Conservation (phyloP, 1,284 basidiomycete species). For the Xerocomus nothofagi region DNA sequence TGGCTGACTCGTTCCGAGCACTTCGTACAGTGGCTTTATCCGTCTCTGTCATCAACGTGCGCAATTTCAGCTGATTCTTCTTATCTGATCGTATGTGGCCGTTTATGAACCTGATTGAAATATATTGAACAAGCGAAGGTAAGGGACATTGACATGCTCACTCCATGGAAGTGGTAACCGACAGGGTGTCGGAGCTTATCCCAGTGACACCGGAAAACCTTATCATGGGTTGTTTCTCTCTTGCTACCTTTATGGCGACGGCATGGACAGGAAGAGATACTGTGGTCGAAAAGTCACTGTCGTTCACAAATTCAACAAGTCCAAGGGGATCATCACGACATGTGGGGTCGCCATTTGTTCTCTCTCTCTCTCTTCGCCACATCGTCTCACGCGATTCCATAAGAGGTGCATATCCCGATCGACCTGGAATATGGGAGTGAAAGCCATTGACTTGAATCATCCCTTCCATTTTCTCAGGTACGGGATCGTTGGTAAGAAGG, state of each 20-base stretch:
- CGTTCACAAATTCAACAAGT: slow-evolving; percentile 22
- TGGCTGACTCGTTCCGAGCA: neutral
- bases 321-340: slow-evolving; percentile 9
- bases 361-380: slow-evolving; percentile 12
- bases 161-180: slow-evolving; percentile 17
- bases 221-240: slow-evolving; percentile 8
- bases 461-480: slow-evolving; percentile 14
- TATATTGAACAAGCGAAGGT: neutral
- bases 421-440: slow-evolving; percentile 16
- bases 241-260: slow-evolving; percentile 3
- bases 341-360: neutral
- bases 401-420: slow-evolving; percentile 14
- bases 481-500: slow-evolving; percentile 9
- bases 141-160: neutral
- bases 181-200: slow-evolving; percentile 3
- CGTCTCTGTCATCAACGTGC: slow-evolving; percentile 19
- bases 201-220: slow-evolving; percentile 9
- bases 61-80: slow-evolving; percentile 23
- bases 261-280: slow-evolving; percentile 2
- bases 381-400: slow-evolving; percentile 8
- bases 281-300: slow-evolving; percentile 19
- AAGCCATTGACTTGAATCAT: slow-evolving; percentile 31
- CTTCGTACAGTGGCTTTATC: slow-evolving; percentile 23
- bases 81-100: slow-evolving; percentile 27
- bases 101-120: slow-evolving; percentile 22